Evolutionary conservation across 2,329 filamentous ascomycete genomes (phyloP).

Genomic region (Tolypocladium amazonense): DNA sequence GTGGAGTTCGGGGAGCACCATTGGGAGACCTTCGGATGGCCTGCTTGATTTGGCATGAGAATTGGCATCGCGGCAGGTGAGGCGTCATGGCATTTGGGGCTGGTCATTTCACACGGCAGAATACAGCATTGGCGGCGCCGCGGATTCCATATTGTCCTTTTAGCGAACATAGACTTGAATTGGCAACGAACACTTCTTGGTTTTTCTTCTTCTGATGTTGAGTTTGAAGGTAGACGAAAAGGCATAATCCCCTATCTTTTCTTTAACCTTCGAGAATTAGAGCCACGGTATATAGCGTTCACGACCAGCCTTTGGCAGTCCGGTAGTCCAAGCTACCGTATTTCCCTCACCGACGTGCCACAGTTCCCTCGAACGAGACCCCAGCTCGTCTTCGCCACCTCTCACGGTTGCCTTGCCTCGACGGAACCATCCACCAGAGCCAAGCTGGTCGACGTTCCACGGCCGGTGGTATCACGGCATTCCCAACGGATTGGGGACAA

Average conservation of each 20-base stretch:
- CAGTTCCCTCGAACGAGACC: background rate
- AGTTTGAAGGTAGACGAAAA: background rate
- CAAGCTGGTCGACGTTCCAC: background rate
- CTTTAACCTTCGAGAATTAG: background rate
- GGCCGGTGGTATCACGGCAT: background rate
- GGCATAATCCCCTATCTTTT: background rate
- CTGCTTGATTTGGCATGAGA: background rate
- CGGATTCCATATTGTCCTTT: background rate
- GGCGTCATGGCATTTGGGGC: background rate
- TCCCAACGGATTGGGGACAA: background rate
- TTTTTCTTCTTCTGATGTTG: background rate
- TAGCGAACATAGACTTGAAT: background rate
- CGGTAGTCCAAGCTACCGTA: background rate
- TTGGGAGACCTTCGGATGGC: background rate
- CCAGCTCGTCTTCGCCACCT: background rate
- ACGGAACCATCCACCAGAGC: background rate
- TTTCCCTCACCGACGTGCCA: background rate
- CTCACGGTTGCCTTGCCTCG: background rate
- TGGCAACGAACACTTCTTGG: background rate
- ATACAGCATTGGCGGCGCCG: background rate
- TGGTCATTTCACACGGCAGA: background rate
- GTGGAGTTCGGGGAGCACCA: background rate
- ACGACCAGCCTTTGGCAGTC: background rate
- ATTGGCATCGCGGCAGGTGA: background rate
- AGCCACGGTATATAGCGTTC: background rate